Evolutionary conservation across 306 rosid species (phyloP), one percentile per base, ranked within the genome.

Genomic region (Sechiopsis laciniata): DNA sequence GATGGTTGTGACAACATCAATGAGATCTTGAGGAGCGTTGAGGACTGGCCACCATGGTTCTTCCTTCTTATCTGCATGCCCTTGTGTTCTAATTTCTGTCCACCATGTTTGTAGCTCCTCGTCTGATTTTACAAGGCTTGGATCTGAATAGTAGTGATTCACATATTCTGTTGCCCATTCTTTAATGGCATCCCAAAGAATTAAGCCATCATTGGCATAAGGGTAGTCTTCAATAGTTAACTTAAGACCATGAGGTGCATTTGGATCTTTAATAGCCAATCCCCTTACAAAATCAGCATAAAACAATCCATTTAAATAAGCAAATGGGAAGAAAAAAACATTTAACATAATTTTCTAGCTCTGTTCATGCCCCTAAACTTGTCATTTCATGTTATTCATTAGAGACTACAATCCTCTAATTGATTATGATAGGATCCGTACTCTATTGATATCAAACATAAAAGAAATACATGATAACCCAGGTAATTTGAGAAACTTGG

Each of bases 101-200:
- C 96, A 88, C 95, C 97, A 91, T 77, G 89, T 80, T 62, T 91
- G 97, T 6, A 91, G 92, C 81, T 91, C 97, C 59, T 53, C 20
- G 16, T 91, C 92, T 7, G 57, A 69, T 51, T 57, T 61, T 42
- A 91, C 83, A 14, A 73, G 12, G 37, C 12, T 81, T 68, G 37
- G 19, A 8, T 78, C 59, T 1, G 85, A 46, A 80, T 85, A 91
- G 17, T 85, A 88, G 76, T 88, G 77, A 57, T 70, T 80, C 21
- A 91, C 92, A 51, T 85, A 88, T 40, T 88, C 90, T 14, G 82
- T 77, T 11, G 82, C 87, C 95, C 95, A 91, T 66, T 78, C 20
- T 29, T 87, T 85, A 52, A 91, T 78, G 17, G 75, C 24, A 64
- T 87, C 92, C 95, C 97, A 91, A 0, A 91, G 63, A 11, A 86